These are phyloP conservation scores for Rhytidiadelphus loreus DNA, from an alignment of 225 moss, liverwort and hornwort species.

Conservation along the genomic window DNA sequence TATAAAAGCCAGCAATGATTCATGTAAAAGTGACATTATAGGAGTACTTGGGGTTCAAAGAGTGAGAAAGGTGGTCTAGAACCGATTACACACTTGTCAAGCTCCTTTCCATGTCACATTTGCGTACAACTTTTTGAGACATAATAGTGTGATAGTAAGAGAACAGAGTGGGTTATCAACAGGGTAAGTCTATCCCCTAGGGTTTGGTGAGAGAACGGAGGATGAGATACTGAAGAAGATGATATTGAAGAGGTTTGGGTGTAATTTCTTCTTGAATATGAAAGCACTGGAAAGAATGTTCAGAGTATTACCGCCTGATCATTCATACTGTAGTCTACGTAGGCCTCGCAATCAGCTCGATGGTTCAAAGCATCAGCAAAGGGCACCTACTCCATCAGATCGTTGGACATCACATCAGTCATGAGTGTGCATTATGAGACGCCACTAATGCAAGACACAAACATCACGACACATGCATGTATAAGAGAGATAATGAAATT, in stretches of 20 bases:
- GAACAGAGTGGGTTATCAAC: not conserved
- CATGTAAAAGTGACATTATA: not conserved
- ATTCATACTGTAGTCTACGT: conserved; percentile 72
- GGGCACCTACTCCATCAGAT: conserved; percentile 49
- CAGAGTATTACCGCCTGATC: conserved; percentile 60
- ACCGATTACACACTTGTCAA: not conserved
- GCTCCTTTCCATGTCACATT: not conserved
- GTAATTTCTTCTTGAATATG: not conserved
- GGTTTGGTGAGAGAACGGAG: not conserved
- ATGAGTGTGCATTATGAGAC: not conserved
- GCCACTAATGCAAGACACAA: not conserved
- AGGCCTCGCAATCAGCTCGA: conserved; percentile 54
- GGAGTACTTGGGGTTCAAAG: not conserved
- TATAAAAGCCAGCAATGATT: not conserved
- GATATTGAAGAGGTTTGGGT: not conserved
- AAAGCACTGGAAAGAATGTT: not conserved
- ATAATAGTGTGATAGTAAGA: not conserved
- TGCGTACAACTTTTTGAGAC: not conserved
- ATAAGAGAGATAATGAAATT: not conserved
- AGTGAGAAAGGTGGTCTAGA: not conserved
- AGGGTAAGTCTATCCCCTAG: not conserved
- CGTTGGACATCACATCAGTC: not conserved
- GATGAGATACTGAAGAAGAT: not conserved
- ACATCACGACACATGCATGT: not conserved
- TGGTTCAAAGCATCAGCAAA: conserved; percentile 84